Percentiles rank a stretch among this genome's conserved stretches.
phyloP scores from a whole-genome alignment of 1,139 yeast genomes.

The Dujonia santamariae region DNA sequence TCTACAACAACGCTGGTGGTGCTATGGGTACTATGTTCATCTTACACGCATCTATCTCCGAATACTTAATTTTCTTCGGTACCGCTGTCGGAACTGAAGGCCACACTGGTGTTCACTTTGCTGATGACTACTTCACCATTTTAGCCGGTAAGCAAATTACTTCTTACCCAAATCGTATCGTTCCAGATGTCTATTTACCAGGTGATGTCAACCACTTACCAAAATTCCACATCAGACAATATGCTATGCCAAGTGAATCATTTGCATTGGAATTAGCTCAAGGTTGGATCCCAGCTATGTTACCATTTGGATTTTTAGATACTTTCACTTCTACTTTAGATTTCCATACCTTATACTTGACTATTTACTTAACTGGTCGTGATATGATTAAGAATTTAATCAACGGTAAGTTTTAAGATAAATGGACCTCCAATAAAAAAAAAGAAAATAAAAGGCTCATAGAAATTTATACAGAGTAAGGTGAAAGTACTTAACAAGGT shows the following conservation, averaged over 20 bases:
- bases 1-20: slow-evolving; percentile 96
- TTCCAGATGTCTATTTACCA: slow-evolving; percentile 67
- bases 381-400: slow-evolving; percentile 73
- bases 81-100: slow-evolving; percentile 93
- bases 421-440: neutral
- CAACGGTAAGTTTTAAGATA: slow-evolving; percentile 58
- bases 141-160: slow-evolving; percentile 77
- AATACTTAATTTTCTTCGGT: slow-evolving; percentile 87
- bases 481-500: neutral
- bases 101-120: slow-evolving; percentile 92
- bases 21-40: slow-evolving; percentile 98
- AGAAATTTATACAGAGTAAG: neutral
- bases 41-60: slow-evolving; percentile 92
- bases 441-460: neutral
- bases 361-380: slow-evolving; percentile 68
- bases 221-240: slow-evolving; percentile 78
- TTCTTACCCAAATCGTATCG: slow-evolving; percentile 57
- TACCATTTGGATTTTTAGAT: slow-evolving; percentile 91
- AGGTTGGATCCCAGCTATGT: slow-evolving; percentile 98
- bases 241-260: slow-evolving; percentile 74
- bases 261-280: slow-evolving; percentile 95
- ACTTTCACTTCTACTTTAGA: slow-evolving; percentile 80
- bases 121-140: slow-evolving; percentile 94
- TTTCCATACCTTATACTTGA: slow-evolving; percentile 60
- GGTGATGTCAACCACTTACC: slow-evolving; percentile 79